Percentiles rank a stretch among this genome's conserved stretches.
Conservation (phyloP, 495 filamentous ascomycete species). For the Neurospora intermedia region DNA sequence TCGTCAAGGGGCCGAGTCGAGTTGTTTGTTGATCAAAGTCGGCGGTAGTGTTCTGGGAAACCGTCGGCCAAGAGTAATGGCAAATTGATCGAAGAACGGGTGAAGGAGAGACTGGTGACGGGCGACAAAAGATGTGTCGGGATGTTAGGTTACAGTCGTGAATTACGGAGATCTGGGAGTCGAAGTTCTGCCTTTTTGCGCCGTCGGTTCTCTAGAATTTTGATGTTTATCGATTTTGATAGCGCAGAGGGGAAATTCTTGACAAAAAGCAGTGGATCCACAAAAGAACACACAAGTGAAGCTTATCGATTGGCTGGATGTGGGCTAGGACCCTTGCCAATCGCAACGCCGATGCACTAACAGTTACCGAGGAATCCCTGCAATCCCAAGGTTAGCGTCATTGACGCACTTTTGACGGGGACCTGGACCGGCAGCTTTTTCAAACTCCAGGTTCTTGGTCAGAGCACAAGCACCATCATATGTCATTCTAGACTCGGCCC, state of each 20-base stretch:
- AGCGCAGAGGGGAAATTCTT: constrained; percentile 13
- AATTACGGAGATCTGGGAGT: neutral
- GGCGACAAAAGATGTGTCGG: neutral
- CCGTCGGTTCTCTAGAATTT: neutral
- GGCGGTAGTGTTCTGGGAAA: neutral
- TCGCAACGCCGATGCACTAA: neutral
- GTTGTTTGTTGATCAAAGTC: neutral
- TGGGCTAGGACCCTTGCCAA: constrained; percentile 2
- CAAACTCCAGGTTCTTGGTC: neutral
- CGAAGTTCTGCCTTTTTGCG: neutral
- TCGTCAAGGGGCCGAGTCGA: neutral
- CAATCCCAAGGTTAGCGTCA: constrained; percentile 12
- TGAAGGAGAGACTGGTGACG: neutral
- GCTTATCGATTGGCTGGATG: constrained; percentile 26
- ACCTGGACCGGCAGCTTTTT: constrained; percentile 1
- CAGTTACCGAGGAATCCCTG: neutral
- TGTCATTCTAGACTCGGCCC: neutral
- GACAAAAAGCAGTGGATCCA: constrained; percentile 21
- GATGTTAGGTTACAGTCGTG: neutral
- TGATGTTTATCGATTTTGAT: neutral
- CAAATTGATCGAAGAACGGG: neutral
- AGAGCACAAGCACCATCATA: neutral
- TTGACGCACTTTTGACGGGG: constrained; percentile 11
- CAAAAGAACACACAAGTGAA: constrained; percentile 1
- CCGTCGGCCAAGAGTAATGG: neutral